Evolutionary conservation across 1,284 basidiomycete species (phyloP), one percentile per base, ranked within the genome.

Genomic region (Ganoderma sinense): DNA sequence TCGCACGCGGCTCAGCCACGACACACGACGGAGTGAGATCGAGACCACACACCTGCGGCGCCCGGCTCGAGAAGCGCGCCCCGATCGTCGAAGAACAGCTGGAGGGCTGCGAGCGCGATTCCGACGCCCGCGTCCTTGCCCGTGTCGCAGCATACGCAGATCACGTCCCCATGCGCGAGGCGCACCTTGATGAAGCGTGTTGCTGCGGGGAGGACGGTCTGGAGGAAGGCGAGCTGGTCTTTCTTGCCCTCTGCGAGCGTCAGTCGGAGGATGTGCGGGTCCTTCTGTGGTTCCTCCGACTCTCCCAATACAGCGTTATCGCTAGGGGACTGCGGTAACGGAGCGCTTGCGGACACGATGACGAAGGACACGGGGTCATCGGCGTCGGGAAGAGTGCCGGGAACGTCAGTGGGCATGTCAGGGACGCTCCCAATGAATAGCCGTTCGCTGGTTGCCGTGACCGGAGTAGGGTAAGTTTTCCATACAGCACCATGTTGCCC

Each of bases 51-150:
- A 77, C 78, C 63, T 59, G 64, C 59, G 8, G 29, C 26, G 8
- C 56, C 65, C 8, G 45, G 26, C 5, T 56, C 62, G 3, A 60
- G 33, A 3, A 71, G 39, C 2, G 75, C 69, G 0, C 91, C 93
- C 6, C 82, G 77, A 16, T 87, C 84, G 45, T 85, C 82, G 75
- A 94, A 94, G 74, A 87, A 90, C 18, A 82, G 69, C 58, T 89
- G 87, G 2, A 94, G 79, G 1, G 87, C 85, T 18, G 83, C 86
- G 4, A 93, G 75, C 0, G 84, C 87, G 4, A 94, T 83, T 1
- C 92, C 92, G n/a, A 91, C 84, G 67, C 88, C 87, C 0, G 83
- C 73, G 73, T 94, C 91, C 31, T 85, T 87, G 8, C 91, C 90
- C 0, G 83, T 83, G 43, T 84, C 83, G 73, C 90, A 90, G 26